These are phyloP conservation scores for Pseudopyricularia cyperi DNA, from an alignment of 2,329 filamentous ascomycete species.

Conservation along the genomic window DNA sequence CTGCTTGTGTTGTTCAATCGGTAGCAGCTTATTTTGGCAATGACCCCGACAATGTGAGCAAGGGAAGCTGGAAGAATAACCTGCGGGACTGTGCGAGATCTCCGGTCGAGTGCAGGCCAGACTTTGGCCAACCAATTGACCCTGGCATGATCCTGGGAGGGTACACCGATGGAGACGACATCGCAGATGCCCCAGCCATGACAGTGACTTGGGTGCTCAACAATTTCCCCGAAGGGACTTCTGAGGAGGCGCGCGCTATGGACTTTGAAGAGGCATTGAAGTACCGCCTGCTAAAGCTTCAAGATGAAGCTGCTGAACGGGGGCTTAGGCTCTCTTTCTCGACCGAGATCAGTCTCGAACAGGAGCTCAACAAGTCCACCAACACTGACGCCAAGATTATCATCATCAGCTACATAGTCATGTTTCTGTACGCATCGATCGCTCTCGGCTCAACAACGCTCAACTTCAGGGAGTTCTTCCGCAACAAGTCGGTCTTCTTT, in stretches of 20 bases:
- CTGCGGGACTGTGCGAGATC: conserved; percentile 63
- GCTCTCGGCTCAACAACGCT: conserved; percentile 82
- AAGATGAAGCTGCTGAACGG: conserved; percentile 63
- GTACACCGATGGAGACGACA: conserved; percentile 50
- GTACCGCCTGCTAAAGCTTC: conserved; percentile 59
- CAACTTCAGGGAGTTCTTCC: conserved; percentile 61
- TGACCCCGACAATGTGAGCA: conserved; percentile 46
- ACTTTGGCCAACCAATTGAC: conserved; percentile 79
- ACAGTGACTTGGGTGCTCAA: conserved; percentile 92
- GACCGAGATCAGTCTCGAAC: conserved; percentile 86
- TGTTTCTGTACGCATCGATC: conserved; percentile 95
- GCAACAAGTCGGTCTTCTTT: conserved; percentile 70
- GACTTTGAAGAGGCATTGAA: conserved; percentile 81
- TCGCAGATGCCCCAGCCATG: conserved; percentile 64
- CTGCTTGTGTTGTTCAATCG: conserved; percentile 86
- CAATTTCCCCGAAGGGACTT: conserved; percentile 65
- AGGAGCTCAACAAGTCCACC: conserved; percentile 94
- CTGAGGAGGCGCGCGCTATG: conserved; percentile 59
- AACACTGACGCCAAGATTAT: conserved; percentile 98
- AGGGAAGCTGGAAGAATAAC: conserved; percentile 56
- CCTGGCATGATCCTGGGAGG: conserved; percentile 79
- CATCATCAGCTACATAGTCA: conserved; percentile 91
- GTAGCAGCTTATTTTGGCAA: conserved; percentile 79
- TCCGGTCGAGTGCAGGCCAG: conserved; percentile 74
- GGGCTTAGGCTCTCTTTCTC: conserved; percentile 86